These are phyloP conservation scores for Phytophthora fragariaefolia DNA, from an alignment of 352 stramenopile species.

Conservation along the genomic window DNA sequence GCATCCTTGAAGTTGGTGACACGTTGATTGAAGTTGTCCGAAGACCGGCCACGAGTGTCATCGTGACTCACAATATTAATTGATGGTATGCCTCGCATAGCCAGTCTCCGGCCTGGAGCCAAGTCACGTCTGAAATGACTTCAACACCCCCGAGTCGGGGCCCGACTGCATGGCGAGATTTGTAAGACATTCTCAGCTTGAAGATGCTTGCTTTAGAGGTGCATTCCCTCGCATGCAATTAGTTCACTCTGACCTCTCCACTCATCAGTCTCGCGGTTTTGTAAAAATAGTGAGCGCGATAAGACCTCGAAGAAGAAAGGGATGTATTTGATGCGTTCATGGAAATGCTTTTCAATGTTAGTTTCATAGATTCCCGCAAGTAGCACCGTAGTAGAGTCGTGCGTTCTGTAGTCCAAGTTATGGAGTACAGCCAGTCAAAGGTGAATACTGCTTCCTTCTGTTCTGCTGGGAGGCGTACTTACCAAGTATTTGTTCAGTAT, in stretches of 20 bases:
- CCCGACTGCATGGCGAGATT: background rate
- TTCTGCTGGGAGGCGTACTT: background rate
- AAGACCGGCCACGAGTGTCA: too few species aligned
- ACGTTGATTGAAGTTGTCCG: constrained; percentile 1
- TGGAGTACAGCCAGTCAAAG: constrained; percentile 45
- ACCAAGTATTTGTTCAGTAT: constrained; percentile 57
- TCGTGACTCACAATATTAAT: constrained; percentile 12
- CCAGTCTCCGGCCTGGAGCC: too few species aligned
- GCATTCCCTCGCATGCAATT: background rate
- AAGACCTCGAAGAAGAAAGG: background rate
- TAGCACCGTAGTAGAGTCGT: too few species aligned
- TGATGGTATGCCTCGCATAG: too few species aligned
- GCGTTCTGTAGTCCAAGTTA: background rate
- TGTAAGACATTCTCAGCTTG: background rate
- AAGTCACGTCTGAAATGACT: background rate
- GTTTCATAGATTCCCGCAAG: background rate
- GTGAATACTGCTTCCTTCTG: background rate
- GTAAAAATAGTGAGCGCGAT: background rate
- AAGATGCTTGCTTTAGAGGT: background rate
- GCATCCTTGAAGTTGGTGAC: constrained; percentile 4
- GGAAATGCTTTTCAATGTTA: background rate
- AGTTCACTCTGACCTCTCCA: background rate
- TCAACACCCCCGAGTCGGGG: too few species aligned
- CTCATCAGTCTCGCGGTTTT: background rate
- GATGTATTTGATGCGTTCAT: background rate